phyloP scores from a whole-genome alignment of 495 filamentous ascomycete species.

The Neurospora pannonica region DNA sequence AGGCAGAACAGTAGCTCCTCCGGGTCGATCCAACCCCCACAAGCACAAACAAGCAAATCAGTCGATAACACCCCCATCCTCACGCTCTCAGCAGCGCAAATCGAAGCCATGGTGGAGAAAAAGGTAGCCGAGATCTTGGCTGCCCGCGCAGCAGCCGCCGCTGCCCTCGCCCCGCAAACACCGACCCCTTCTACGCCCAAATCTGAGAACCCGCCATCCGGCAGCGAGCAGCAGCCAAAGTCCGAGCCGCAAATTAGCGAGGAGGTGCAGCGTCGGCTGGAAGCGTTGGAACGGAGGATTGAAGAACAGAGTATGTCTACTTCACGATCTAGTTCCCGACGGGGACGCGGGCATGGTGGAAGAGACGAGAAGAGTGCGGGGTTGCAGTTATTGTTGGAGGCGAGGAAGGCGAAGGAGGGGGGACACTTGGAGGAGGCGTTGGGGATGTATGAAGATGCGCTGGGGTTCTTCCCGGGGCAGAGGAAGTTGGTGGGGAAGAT shows the following conservation, averaged over 20 bases:
- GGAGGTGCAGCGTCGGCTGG: slow-evolving; percentile 69
- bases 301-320: slow-evolving; percentile 29
- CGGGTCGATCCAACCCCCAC: slow-evolving; percentile 19
- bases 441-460: slow-evolving; percentile 76
- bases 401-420: slow-evolving; percentile 76
- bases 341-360: slow-evolving; percentile 24
- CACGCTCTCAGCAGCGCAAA: slow-evolving; percentile 60
- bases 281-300: slow-evolving; percentile 75
- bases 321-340: neutral
- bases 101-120: slow-evolving; percentile 84
- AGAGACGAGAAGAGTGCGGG: slow-evolving; percentile 56
- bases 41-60: neutral
- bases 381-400: slow-evolving; percentile 76
- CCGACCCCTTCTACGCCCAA: neutral
- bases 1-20: slow-evolving; percentile 2
- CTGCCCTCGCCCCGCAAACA: slow-evolving; percentile 3
- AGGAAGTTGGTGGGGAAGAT: slow-evolving; percentile 75
- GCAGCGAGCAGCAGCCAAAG: slow-evolving; percentile 9
- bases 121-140: slow-evolving; percentile 86
- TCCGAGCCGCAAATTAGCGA: slow-evolving; percentile 51
- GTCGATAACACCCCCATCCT: slow-evolving; percentile 25
- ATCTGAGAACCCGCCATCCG: slow-evolving; percentile 19
- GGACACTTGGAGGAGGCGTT: slow-evolving; percentile 72
- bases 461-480: slow-evolving; percentile 80
- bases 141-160: slow-evolving; percentile 43